Conservation (phyloP, 2,329 filamentous ascomycete genomes). For the Paraphoma sp. region DNA sequence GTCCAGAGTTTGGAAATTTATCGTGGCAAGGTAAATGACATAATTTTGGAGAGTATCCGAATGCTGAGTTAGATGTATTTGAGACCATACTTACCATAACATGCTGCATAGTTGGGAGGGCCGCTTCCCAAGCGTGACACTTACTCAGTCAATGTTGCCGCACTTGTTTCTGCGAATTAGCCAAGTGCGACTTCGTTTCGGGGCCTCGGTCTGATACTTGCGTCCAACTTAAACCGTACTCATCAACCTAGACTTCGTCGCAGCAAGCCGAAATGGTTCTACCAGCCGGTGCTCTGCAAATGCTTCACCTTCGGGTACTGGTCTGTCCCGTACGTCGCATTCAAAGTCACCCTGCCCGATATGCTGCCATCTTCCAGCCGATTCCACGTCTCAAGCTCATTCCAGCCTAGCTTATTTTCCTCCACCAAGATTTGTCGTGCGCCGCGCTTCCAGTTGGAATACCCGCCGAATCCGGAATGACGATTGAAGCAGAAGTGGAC, state of each 20-base stretch:
- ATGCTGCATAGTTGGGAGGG: no score
- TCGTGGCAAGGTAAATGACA: no score
- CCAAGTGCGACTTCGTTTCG: background rate
- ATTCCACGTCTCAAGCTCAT: slow-evolving; percentile 65
- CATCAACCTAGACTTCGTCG: background rate
- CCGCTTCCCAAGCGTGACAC: no score
- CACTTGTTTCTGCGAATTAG: background rate
- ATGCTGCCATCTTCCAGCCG: slow-evolving; percentile 63
- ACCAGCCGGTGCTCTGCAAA: slow-evolving; percentile 9
- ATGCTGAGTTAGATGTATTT: no score
- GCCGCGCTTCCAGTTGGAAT: slow-evolving; percentile 69
- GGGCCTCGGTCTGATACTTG: no score
- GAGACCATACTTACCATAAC: no score
- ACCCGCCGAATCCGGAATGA: slow-evolving; percentile 74
- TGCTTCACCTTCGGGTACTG: slow-evolving; percentile 51
- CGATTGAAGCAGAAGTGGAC: slow-evolving; percentile 65
- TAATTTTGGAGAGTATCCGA: no score
- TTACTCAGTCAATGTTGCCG: no score
- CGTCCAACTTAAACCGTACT: no score
- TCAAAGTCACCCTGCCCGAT: slow-evolving; percentile 62
- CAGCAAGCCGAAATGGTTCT: slow-evolving; percentile 2
- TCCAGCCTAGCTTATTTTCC: slow-evolving; percentile 48
- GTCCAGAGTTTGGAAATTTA: no score
- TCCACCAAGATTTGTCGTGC: slow-evolving; percentile 62
- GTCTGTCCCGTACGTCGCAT: slow-evolving; percentile 66